A percentile compares a stretch with the other conserved stretches of the same genome.
These are phyloP conservation scores for Neonectria neomacrospora DNA, from an alignment of 2,329 filamentous ascomycete species.

Conservation along the genomic window DNA sequence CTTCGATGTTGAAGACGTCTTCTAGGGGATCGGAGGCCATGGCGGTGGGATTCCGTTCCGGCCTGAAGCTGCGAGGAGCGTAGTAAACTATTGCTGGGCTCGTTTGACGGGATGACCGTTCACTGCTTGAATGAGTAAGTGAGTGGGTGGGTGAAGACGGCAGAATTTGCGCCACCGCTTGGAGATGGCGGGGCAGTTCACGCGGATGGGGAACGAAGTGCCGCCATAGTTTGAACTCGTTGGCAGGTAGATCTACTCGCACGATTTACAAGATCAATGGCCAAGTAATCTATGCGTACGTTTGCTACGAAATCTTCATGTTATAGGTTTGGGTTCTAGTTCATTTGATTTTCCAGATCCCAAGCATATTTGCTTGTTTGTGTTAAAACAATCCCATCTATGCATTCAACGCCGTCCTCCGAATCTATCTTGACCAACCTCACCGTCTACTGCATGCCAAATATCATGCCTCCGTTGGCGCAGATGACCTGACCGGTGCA, in stretches of 20 bases:
- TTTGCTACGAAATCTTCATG: not conserved
- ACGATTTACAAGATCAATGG: not conserved
- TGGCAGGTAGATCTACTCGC: not conserved
- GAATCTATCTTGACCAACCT: slow-evolving; percentile 13
- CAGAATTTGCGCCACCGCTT: slow-evolving; percentile 47
- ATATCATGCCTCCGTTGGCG: slow-evolving; percentile 46
- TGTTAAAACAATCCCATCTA: slow-evolving; percentile 27
- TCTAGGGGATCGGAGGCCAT: slow-evolving; percentile 64
- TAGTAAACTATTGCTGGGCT: not conserved
- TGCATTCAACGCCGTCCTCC: slow-evolving; percentile 31
- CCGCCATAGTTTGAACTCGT: not conserved
- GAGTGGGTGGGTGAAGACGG: slow-evolving; percentile 31
- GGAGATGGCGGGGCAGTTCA: slow-evolving; percentile 41
- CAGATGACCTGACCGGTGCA: slow-evolving; percentile 45
- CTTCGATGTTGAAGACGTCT: slow-evolving; percentile 69
- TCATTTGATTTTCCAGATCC: not conserved
- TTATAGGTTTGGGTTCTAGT: not conserved
- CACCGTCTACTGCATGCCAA: slow-evolving; percentile 41
- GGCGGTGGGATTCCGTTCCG: slow-evolving; percentile 23
- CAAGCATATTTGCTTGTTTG: slow-evolving; percentile 15
- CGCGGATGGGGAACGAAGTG: not conserved
- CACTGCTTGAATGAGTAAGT: slow-evolving; percentile 38
- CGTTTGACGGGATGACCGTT: slow-evolving; percentile 4
- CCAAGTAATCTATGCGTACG: not conserved
- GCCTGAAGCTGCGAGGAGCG: slow-evolving; percentile 13